Evolutionary conservation across 2,329 filamentous ascomycete species (phyloP), one percentile per base, ranked within the genome.

Genomic region (Akanthomyces muscarius): DNA sequence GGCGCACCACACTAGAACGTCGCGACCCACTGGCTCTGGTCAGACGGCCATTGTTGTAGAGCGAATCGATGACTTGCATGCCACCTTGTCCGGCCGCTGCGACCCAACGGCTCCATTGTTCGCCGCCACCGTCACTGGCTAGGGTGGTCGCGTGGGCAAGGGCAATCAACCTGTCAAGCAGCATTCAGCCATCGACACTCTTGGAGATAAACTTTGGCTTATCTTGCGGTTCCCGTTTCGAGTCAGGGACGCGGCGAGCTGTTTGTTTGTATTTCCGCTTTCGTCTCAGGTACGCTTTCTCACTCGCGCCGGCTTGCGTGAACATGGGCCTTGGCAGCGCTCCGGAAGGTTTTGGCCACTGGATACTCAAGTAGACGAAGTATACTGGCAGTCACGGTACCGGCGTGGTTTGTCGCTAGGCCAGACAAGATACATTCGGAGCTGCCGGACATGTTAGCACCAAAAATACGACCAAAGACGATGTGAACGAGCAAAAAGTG

Each of bases 1-100:
- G 53, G 55, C 45, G 55, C 61, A 38, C 61, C 58, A 61, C 48
- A 61, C 58, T 53, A 53, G 25, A 54, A 61, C 18, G n/a, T 36
- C 41, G 41, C 38, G 58, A 61, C 58, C 58, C 58, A 61, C 58
- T 45, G 41, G 28, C 11, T 55, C 44, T 62, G 50, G 61, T 63
- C 61, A 63, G 61, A 63, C 38, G 61, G 47, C 25, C 61, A 48
- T 57, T 53, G 47, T 45, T 53, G 61, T 47, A 59, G 54, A 63
- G 61, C 61, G 61, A 63, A 59, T 63, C 61, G 61, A 63, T 63
- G 61, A 53, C 61, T 59, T 63, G 61, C 61, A 59, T 63, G 36
- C 25, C 38, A 41, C 38, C 54, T 36, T 59, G 54, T 51, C 61
- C 7, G 16, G 51, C 55, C 51, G 44, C 59, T 41, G 51, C 59